phyloP scores from a whole-genome alignment of 1,284 basidiomycete genomes.

The Cystobasidiaceae sp. region DNA sequence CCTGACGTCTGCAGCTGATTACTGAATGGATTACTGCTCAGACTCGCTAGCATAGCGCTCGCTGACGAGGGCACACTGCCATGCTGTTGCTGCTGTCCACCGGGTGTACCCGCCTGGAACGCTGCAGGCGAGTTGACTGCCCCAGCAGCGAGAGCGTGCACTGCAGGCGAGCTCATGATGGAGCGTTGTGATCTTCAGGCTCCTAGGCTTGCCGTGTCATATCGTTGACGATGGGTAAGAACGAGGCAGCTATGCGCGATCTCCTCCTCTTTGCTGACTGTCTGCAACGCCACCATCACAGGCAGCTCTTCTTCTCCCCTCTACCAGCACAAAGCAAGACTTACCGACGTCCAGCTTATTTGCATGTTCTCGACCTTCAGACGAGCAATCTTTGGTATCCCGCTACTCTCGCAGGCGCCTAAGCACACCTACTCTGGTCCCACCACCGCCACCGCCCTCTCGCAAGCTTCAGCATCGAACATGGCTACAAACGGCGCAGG shows the following conservation, averaged over 20 bases:
- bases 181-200: no score
- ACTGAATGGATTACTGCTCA: background rate
- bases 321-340: background rate
- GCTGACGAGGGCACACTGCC: background rate
- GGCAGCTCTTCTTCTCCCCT: background rate
- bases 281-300: no score
- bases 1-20: background rate
- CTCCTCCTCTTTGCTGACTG: no score
- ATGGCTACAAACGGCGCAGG: constrained; percentile 20
- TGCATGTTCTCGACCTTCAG: constrained; percentile 19
- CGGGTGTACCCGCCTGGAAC: background rate
- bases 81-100: background rate
- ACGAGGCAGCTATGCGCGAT: no score
- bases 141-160: background rate
- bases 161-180: background rate
- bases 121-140: constrained; percentile 6
- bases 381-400: constrained; percentile 26
- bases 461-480: constrained; percentile 6
- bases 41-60: background rate
- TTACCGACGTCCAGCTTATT: background rate
- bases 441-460: constrained; percentile 37
- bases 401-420: constrained; percentile 23
- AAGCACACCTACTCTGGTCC: constrained; percentile 35
- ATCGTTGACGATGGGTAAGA: no score
- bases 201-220: no score